Percentiles rank a stretch among this genome's conserved stretches.
phyloP scores from a whole-genome alignment of 495 filamentous ascomycete genomes.

The Penicillium verhagenii region DNA sequence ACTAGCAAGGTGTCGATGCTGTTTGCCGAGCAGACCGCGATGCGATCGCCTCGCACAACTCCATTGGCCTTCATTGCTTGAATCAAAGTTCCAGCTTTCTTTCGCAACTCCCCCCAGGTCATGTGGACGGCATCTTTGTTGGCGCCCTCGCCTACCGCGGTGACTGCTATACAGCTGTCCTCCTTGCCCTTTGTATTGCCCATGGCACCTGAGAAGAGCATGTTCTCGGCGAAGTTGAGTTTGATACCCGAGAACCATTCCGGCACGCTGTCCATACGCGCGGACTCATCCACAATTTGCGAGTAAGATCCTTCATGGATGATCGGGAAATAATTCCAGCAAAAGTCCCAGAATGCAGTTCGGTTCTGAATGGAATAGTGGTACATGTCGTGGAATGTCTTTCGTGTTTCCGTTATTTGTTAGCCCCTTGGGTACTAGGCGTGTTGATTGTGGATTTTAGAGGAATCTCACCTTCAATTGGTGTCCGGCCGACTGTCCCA shows the following conservation, averaged over 20 bases:
- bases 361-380: slow-evolving; percentile 11
- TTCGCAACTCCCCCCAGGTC: slow-evolving; percentile 63
- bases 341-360: slow-evolving; percentile 14
- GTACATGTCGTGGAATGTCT: slow-evolving; percentile 7
- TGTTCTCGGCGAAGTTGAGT: slow-evolving; percentile 79
- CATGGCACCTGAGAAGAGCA: slow-evolving; percentile 45
- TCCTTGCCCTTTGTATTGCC: slow-evolving; percentile 53
- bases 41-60: slow-evolving; percentile 67
- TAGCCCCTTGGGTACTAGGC: not conserved
- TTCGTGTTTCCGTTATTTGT: not conserved
- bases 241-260: slow-evolving; percentile 52
- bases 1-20: slow-evolving; percentile 66
- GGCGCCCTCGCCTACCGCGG: slow-evolving; percentile 68
- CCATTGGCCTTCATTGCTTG: slow-evolving; percentile 62
- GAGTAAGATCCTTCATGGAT: slow-evolving; percentile 14
- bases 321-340: slow-evolving; percentile 18
- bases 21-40: slow-evolving; percentile 69
- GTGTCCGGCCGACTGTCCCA: slow-evolving; percentile 21
- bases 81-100: slow-evolving; percentile 51
- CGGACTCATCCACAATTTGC: slow-evolving; percentile 9
- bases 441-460: not conserved
- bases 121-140: slow-evolving; percentile 51
- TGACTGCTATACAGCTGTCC: slow-evolving; percentile 63
- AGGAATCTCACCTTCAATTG: slow-evolving; percentile 19
- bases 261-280: slow-evolving; percentile 17